These are phyloP conservation scores for Aspergillus luchuensis DNA, from an alignment of 2,329 filamentous ascomycete genomes.

Conservation along the genomic window DNA sequence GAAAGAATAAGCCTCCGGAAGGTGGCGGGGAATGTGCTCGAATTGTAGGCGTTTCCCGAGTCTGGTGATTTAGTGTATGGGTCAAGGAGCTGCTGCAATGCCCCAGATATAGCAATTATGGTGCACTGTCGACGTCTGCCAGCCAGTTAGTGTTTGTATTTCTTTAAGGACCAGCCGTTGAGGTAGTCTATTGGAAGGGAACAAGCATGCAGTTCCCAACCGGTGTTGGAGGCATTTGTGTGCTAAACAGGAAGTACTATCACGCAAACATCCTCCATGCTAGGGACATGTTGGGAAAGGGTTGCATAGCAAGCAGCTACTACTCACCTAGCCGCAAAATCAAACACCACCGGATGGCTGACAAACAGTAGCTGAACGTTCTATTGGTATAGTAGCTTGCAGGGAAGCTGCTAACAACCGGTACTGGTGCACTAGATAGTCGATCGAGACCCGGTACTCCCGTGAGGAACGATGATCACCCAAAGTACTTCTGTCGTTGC, in stretches of 20 bases:
- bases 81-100: conserved; percentile 9
- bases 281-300: neutral
- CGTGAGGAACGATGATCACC: conserved; percentile 8
- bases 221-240: neutral
- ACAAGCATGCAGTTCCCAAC: neutral
- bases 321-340: conserved; percentile 3
- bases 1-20: too few species aligned
- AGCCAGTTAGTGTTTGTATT: conserved; percentile 14
- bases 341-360: neutral
- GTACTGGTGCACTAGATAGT: conserved; percentile 12
- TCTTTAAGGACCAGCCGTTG: neutral
- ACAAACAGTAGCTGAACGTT: neutral
- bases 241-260: neutral
- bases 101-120: conserved; percentile 12
- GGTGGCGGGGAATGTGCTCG: neutral
- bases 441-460: neutral
- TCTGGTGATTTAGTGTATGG: neutral
- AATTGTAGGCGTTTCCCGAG: neutral
- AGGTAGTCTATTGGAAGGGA: neutral
- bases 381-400: conserved; percentile 6
- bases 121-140: conserved; percentile 5
- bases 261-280: neutral
- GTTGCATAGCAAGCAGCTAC: neutral
- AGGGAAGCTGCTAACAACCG: conserved; percentile 18
- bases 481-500: conserved; percentile 12